A percentile compares a stretch with the other conserved stretches of the same genome.
Evolutionary conservation across 257 asterid genomes (phyloP).

Genomic region (Echites panduratus): DNA sequence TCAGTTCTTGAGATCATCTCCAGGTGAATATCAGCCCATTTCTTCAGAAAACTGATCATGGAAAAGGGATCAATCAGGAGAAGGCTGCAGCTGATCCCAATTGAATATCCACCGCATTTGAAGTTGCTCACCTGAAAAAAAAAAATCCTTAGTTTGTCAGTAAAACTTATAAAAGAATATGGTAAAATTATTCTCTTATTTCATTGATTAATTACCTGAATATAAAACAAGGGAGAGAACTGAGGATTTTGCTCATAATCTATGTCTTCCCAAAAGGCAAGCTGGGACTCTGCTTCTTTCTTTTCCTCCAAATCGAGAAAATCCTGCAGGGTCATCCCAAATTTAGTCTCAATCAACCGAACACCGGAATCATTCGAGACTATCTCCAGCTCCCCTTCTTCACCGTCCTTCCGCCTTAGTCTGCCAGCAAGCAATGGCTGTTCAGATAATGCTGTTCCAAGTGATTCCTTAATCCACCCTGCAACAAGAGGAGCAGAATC

Average conservation of each 20-base stretch:
- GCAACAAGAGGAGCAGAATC: slow-evolving; percentile 53
- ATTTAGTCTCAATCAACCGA: slow-evolving; percentile 45
- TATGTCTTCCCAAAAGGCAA: slow-evolving; percentile 64
- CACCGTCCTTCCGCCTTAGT: slow-evolving; percentile 24
- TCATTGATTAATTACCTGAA: slow-evolving; percentile 43
- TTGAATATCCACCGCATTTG: slow-evolving; percentile 62
- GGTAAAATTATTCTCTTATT: too few relatives aligned
- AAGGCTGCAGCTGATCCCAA: slow-evolving; percentile 70
- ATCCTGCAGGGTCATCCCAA: slow-evolving; percentile 31
- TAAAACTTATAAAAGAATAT: not conserved
- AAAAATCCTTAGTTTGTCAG: too few relatives aligned
- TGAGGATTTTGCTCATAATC: slow-evolving; percentile 36
- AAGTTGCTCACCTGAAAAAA: slow-evolving; percentile 57
- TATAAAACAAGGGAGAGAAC: slow-evolving; percentile 56
- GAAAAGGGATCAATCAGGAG: slow-evolving; percentile 52
- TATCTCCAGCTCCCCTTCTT: slow-evolving; percentile 25
- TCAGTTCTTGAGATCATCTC: slow-evolving; percentile 21
- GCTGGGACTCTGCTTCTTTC: slow-evolving; percentile 28
- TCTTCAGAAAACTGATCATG: slow-evolving; percentile 40
- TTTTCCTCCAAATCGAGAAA: slow-evolving; percentile 33
- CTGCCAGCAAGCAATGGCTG: slow-evolving; percentile 66
- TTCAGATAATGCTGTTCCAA: slow-evolving; percentile 41
- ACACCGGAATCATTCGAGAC: slow-evolving; percentile 58
- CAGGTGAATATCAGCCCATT: slow-evolving; percentile 42
- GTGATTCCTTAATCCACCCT: slow-evolving; percentile 58